Evolutionary conservation across 129 eudicot species (phyloP).

Genomic region (Calendula officinalis): DNA sequence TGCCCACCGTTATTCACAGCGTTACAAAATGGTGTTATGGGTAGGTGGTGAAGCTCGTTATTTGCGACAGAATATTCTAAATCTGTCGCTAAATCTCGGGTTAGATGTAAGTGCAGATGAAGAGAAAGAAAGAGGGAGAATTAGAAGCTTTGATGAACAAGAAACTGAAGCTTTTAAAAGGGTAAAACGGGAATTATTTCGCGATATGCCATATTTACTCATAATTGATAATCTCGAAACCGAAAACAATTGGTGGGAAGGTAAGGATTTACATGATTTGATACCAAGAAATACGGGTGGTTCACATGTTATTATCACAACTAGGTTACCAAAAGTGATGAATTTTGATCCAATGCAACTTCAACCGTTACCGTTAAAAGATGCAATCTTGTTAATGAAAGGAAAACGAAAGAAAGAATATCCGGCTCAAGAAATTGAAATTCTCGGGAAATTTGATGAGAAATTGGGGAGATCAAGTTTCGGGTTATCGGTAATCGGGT

Average conservation of each 20-base stretch:
- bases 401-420: constrained; percentile 69
- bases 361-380: constrained; percentile 61
- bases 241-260: constrained; percentile 98
- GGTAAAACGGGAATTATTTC: constrained; percentile 71
- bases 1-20: constrained; percentile 64
- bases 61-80: constrained; percentile 75
- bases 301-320: constrained; percentile 80
- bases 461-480: constrained; percentile 71
- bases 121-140: constrained; percentile 90
- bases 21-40: constrained; percentile 94
- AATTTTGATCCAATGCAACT: constrained; percentile 65
- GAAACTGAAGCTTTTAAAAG: constrained; percentile 90
- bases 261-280: constrained; percentile 79
- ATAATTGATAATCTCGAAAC: constrained; percentile 80
- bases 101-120: constrained; percentile 85
- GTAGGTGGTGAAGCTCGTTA: constrained; percentile 80
- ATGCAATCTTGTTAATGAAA: constrained; percentile 64
- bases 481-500: constrained; percentile 64
- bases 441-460: constrained; percentile 59
- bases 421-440: constrained; percentile 54
- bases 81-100: constrained; percentile 63
- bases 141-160: constrained; percentile 81
- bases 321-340: constrained; percentile 71
- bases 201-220: constrained; percentile 79
- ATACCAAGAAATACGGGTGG: constrained; percentile 84